Evolutionary conservation across 2,329 filamentous ascomycete species (phyloP).

Genomic region (Phyllosticta citrichinensis): DNA sequence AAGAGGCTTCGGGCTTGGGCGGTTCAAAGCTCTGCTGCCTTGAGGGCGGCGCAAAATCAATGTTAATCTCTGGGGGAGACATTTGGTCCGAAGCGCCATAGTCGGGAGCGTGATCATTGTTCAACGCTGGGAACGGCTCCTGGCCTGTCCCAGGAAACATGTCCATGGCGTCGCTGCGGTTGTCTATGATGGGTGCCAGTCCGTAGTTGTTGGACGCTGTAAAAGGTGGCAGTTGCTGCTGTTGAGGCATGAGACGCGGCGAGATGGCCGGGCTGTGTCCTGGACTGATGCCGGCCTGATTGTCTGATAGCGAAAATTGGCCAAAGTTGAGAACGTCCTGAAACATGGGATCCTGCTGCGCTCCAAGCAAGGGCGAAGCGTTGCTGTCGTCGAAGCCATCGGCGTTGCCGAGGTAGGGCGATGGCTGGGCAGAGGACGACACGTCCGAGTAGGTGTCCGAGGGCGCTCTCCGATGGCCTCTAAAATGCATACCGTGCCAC

Average conservation of each 20-base stretch:
- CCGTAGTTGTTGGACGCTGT: constrained; percentile 36
- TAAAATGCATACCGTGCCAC: constrained; percentile 57
- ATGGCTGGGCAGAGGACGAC: constrained; percentile 60
- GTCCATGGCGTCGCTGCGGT: constrained; percentile 39
- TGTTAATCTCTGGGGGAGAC: constrained; percentile 89
- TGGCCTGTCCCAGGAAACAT: constrained; percentile 41
- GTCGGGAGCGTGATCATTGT: constrained; percentile 43
- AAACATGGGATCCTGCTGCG: constrained; percentile 64
- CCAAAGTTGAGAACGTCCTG: constrained; percentile 69
- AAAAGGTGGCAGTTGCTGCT: constrained; percentile 45
- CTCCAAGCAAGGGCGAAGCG: constrained; percentile 69
- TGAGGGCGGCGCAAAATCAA: constrained; percentile 76
- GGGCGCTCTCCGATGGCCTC: constrained; percentile 70
- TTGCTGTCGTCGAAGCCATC: constrained; percentile 70
- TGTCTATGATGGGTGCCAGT: constrained; percentile 36
- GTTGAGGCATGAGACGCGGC: constrained; percentile 58
- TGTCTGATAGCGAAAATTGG: constrained; percentile 69
- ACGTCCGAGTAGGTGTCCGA: constrained; percentile 86
- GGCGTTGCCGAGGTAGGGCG: constrained; percentile 67
- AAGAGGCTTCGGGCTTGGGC: constrained; percentile 46
- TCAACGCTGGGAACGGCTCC: constrained; percentile 40
- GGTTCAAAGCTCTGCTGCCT: constrained; percentile 56
- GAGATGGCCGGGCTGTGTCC: constrained; percentile 63
- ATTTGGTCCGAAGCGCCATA: constrained; percentile 63
- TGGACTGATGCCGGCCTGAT: constrained; percentile 44